phyloP scores from a whole-genome alignment of 805 yeast species.

The Yamadazyma insecticola region DNA sequence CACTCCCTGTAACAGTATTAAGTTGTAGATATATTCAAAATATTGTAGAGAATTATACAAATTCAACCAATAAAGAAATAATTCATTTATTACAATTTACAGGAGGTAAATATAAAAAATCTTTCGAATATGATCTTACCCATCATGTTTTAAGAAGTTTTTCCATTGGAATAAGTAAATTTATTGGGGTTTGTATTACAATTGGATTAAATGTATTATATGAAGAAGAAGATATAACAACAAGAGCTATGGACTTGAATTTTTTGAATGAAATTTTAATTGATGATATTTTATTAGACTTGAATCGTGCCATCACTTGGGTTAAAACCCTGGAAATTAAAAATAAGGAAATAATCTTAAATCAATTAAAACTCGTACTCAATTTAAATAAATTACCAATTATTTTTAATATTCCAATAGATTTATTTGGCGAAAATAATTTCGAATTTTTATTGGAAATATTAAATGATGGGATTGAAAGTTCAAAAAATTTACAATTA shows the following conservation, averaged over 20 bases:
- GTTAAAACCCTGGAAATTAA: constrained; percentile 6
- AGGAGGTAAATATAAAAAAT: constrained; percentile 2
- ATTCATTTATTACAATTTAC: too few species aligned
- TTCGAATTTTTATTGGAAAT: constrained; percentile 10
- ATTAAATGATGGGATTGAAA: constrained; percentile 13
- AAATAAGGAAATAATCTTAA: constrained; percentile 8
- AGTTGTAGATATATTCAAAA: constrained; percentile 71
- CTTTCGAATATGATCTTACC: constrained; percentile 22
- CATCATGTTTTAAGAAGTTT: constrained; percentile 50
- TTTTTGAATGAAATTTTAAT: constrained; percentile 22
- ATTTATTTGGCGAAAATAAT: constrained; percentile 5
- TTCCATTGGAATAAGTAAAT: constrained; percentile 49
- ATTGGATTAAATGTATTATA: constrained; percentile 57
- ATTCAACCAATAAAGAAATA: constrained; percentile 7
- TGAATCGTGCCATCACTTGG: constrained; percentile 30
- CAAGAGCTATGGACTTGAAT: constrained; percentile 53
- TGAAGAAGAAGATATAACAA: constrained; percentile 73
- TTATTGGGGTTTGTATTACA: constrained; percentile 43
- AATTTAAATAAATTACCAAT: constrained; percentile 19
- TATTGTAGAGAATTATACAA: constrained; percentile 39
- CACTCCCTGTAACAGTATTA: constrained; percentile 71
- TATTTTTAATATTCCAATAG: constrained; percentile 5
- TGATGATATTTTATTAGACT: constrained; percentile 18
- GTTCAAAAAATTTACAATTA: constrained; percentile 5
- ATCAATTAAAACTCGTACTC: constrained; percentile 23